These are phyloP conservation scores for Aureobasidium sp. DNA, from an alignment of 2,329 filamentous ascomycete species.

Conservation along the genomic window DNA sequence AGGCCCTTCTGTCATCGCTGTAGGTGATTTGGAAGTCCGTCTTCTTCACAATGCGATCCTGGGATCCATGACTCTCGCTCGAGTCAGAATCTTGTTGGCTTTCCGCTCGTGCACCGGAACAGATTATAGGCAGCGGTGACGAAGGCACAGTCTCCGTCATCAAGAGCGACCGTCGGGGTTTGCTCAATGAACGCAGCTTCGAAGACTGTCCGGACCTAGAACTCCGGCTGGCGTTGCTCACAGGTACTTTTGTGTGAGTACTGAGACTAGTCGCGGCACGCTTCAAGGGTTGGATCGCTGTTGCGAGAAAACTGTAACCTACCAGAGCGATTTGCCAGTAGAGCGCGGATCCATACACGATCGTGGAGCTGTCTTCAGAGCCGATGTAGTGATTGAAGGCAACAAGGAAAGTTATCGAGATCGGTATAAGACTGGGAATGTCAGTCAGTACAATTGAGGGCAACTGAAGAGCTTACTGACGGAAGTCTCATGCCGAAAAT, in stretches of 20 bases:
- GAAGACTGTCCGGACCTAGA: not conserved
- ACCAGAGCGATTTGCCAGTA: not conserved
- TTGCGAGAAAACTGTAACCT: not conserved
- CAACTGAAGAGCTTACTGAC: not conserved
- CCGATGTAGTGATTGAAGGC: not conserved
- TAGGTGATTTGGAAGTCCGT: not conserved
- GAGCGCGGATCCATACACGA: not conserved
- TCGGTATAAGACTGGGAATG: not conserved
- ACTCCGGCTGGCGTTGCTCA: not conserved
- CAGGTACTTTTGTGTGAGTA: not conserved
- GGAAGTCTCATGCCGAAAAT: not conserved
- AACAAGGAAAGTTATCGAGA: not conserved
- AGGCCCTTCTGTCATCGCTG: not conserved
- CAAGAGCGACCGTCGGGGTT: not conserved
- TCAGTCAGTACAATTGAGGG: too few relatives aligned
- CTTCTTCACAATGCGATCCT: not conserved
- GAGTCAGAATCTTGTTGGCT: not conserved
- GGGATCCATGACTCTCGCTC: not conserved
- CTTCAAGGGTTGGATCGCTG: not conserved
- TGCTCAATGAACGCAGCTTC: not conserved
- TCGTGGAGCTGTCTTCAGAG: not conserved
- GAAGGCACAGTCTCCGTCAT: not conserved
- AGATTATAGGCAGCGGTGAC: not conserved
- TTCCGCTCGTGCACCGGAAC: not conserved
- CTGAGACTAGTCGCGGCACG: not conserved